Base-by-base conservation (phyloP, 164 flowering plant species). In the Malania oleifera region DNA sequence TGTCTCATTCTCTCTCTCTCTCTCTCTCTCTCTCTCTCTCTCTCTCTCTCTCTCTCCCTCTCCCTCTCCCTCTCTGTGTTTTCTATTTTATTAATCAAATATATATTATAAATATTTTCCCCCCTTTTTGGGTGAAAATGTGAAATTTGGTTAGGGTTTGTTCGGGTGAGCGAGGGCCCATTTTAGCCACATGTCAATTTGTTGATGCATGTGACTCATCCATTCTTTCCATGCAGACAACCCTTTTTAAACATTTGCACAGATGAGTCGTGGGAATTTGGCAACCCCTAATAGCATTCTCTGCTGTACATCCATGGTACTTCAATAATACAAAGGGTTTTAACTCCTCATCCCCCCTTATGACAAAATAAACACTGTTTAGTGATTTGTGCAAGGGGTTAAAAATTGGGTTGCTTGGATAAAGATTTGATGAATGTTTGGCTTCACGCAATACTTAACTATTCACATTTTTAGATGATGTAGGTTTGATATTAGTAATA, bases 1-100 rank as follows among this genome's bases (percentile, higher is more conserved):
- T 67, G 61, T 67, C 60, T 75, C 57, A 67, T 76, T 77, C 69
- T 68, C 25, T 2, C 25, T 37, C 28, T 8, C 55, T 15, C 11
- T 38, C 45, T 37, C 20, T 23, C 8, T 44, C 44, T 54, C 23
- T 67, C 15, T 38, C 45, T 37, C 20, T 23, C 8, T 44, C 44
- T 54, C 23, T 67, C 15, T 67, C 60, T 75, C 57, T 66, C 74
- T 77, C 69, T 68, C 25, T 2, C 25, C 29, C 28, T 8, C 55
- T 15, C 11, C 41, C 45, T 37, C 20, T 23, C 8, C 39, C 44
- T 54, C 23, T 67, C 15, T n/a, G n/a, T n/a, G n/a, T n/a, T n/a
- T n/a, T n/a, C n/a, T n/a, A n/a, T n/a, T n/a, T n/a, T n/a, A n/a
- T n/a, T n/a, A n/a, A n/a, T n/a, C n/a, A n/a, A n/a, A n/a, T n/a